A percentile compares a stretch with the other conserved stretches of the same genome.
phyloP scores from a whole-genome alignment of 2,329 filamentous ascomycete genomes.

The Neobulgaria alba region DNA sequence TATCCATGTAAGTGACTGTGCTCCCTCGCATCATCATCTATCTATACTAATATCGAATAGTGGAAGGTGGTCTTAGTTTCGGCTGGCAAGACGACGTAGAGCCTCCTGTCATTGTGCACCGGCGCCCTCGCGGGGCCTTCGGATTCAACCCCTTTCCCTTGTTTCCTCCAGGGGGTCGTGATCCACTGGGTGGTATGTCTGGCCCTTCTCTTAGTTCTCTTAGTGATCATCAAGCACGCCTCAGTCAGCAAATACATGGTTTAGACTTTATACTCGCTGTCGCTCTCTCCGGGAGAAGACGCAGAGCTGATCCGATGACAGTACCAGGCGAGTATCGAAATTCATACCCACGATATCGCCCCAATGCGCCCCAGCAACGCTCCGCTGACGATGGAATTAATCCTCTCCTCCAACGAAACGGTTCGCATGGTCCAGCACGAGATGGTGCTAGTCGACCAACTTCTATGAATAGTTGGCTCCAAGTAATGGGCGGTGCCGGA shows the following conservation, averaged over 20 bases:
- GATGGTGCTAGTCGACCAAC: slow-evolving; percentile 41
- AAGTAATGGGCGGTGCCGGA: slow-evolving; percentile 33
- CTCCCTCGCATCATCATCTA: not conserved
- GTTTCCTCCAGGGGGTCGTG: slow-evolving; percentile 48
- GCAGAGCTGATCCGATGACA: slow-evolving; percentile 28
- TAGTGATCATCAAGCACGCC: not conserved
- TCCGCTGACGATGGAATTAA: slow-evolving; percentile 75
- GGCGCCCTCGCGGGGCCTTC: slow-evolving; percentile 49
- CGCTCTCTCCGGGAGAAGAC: not conserved
- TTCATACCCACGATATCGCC: slow-evolving; percentile 43
- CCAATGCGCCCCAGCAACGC: slow-evolving; percentile 39
- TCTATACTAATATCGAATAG: slow-evolving; percentile 3
- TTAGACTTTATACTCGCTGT: not conserved
- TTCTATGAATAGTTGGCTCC: slow-evolving; percentile 44
- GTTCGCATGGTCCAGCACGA: slow-evolving; percentile 30
- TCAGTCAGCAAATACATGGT: not conserved
- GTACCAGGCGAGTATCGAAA: slow-evolving; percentile 29
- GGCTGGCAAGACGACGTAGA: slow-evolving; percentile 52
- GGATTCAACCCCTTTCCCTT: slow-evolving; percentile 53
- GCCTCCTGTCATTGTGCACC: slow-evolving; percentile 35
- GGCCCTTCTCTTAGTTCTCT: slow-evolving; percentile 8
- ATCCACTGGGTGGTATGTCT: slow-evolving; percentile 42
- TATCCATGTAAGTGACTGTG: slow-evolving; percentile 42
- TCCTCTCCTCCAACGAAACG: slow-evolving; percentile 66
- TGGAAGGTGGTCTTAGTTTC: slow-evolving; percentile 31